Conservation (phyloP, 1,284 basidiomycete genomes). For the Phenoliferia sp. region DNA sequence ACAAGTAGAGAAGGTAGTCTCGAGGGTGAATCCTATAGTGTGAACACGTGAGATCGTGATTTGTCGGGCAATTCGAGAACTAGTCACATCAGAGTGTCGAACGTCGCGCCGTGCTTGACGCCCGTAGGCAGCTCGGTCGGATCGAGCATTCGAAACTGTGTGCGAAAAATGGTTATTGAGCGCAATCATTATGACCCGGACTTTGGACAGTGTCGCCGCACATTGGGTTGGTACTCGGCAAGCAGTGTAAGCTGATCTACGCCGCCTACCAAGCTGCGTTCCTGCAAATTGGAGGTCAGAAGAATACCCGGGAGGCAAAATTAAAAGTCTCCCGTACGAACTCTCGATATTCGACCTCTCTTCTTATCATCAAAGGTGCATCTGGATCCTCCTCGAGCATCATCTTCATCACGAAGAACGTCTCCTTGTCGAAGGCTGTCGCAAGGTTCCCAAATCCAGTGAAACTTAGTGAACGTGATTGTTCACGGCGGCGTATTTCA, state of each 20-base stretch:
- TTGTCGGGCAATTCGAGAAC: neutral
- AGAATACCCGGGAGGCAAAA: neutral
- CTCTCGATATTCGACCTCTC: conserved; percentile 57
- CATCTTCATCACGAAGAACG: conserved; percentile 65
- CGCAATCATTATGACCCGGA: too few species aligned
- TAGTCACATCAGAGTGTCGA: conserved; percentile 51
- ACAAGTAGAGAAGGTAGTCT: conserved; percentile 62
- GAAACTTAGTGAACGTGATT: too few species aligned
- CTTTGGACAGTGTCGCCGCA: conserved; percentile 4
- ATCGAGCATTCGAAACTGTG: neutral
- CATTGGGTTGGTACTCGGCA: conserved; percentile 19
- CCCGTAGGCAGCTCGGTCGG: conserved; percentile 46
- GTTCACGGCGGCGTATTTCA: too few species aligned
- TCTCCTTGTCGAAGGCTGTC: conserved; percentile 63
- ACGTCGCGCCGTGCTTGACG: conserved; percentile 52
- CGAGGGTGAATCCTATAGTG: conserved; percentile 54
- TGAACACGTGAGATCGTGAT: neutral
- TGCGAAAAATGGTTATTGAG: neutral
- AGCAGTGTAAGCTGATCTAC: conserved; percentile 13
- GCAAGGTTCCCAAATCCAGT: neutral
- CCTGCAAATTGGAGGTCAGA: neutral
- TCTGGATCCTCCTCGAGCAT: conserved; percentile 56
- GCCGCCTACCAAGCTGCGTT: conserved; percentile 1
- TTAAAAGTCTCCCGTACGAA: conserved; percentile 43
- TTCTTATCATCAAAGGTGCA: conserved; percentile 57